Evolutionary conservation across 371 early-diverging fungal genomes (phyloP).

Genomic region (Mucor irregularis): DNA sequence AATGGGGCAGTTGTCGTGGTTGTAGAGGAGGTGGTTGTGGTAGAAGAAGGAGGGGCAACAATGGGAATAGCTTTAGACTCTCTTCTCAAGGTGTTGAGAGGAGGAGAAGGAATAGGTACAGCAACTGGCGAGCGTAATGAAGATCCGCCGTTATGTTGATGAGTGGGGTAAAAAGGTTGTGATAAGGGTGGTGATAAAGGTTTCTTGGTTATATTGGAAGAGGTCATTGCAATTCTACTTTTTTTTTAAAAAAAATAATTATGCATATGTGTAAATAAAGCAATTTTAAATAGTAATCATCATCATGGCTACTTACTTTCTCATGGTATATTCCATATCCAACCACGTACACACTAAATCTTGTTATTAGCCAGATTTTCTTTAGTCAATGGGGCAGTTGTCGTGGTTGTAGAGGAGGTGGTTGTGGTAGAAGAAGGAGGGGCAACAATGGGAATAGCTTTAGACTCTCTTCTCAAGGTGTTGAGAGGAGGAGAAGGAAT

Average conservation of each 20-base stretch:
- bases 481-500: neutral
- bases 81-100: conserved; percentile 10
- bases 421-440: conserved; percentile 25
- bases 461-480: conserved; percentile 27
- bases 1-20: conserved; percentile 5
- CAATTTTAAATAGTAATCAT: neutral
- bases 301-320: conserved; percentile 10
- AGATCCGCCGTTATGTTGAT: too few species aligned
- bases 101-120: neutral
- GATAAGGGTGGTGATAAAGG: conserved; percentile 1
- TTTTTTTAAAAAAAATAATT: neutral
- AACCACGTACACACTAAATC: too few species aligned
- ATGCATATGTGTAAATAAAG: neutral
- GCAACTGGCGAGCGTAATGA: neutral
- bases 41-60: conserved; percentile 26
- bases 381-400: conserved; percentile 7
- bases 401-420: conserved; percentile 17
- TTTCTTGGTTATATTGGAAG: neutral
- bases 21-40: conserved; percentile 19
- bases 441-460: conserved; percentile 40
- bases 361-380: conserved; percentile 18
- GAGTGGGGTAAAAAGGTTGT: neutral
- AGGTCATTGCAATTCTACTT: neutral
- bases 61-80: conserved; percentile 46
- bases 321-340: conserved; percentile 7